Conservation (phyloP, 2,329 filamentous ascomycete species). For the Penicillium nordicum region DNA sequence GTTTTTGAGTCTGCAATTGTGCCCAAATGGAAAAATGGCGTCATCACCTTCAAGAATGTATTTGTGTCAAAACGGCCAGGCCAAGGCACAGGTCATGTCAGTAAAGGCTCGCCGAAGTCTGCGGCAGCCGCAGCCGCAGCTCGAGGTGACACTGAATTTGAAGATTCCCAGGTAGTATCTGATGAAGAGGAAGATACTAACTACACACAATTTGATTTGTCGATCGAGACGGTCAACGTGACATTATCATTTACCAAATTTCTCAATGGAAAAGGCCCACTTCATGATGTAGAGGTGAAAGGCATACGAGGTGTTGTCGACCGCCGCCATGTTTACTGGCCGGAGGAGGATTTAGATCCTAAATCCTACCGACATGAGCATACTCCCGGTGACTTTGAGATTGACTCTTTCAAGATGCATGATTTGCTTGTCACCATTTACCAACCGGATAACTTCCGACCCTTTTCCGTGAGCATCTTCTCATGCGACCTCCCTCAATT, state of each 20-base stretch:
- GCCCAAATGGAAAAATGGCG: slow-evolving; percentile 89
- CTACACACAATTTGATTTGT: slow-evolving; percentile 96
- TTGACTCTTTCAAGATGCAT: slow-evolving; percentile 94
- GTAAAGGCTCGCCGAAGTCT: slow-evolving; percentile 81
- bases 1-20: slow-evolving; percentile 98
- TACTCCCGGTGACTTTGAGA: slow-evolving; percentile 89
- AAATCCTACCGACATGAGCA: slow-evolving; percentile 85
- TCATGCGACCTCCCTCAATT: slow-evolving; percentile 90
- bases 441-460: slow-evolving; percentile 86
- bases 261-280: slow-evolving; percentile 92
- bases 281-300: slow-evolving; percentile 90
- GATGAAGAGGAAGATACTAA: slow-evolving; percentile 78
- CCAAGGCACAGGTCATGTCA: slow-evolving; percentile 75
- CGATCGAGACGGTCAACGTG: slow-evolving; percentile 91
- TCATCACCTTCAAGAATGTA: slow-evolving; percentile 95
- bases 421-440: slow-evolving; percentile 89
- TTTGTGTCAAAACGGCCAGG: slow-evolving; percentile 91
- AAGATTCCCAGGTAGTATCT: slow-evolving; percentile 27
- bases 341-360: slow-evolving; percentile 68
- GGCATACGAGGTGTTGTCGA: slow-evolving; percentile 91
- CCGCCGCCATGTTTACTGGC: slow-evolving; percentile 75
- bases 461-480: slow-evolving; percentile 92
- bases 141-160: slow-evolving; percentile 44
- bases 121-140: slow-evolving; percentile 76
- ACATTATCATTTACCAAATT: slow-evolving; percentile 97